Evolutionary conservation across 1,284 basidiomycete genomes (phyloP), one percentile per base, ranked within the genome.

Genomic region (Inonotus hispidus): DNA sequence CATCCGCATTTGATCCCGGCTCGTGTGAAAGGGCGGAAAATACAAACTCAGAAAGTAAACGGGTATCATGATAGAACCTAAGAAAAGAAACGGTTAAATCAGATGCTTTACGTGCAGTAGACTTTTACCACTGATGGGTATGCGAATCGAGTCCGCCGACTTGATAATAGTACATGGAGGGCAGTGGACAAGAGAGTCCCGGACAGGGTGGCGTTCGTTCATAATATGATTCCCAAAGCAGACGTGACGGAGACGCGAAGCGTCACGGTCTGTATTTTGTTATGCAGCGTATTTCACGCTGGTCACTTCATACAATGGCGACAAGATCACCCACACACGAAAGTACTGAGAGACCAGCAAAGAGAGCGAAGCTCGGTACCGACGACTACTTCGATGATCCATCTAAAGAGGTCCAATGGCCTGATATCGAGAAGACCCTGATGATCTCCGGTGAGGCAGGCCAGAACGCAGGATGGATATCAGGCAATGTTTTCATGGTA

Each of bases 61-160:
- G 35, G 21, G 58, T 53, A 19, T 68, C 64, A 53, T 59, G 61
- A 23, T 50, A 35, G 38, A 52, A 61, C 45, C 45, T 66, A 56
- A 50, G 56, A 41, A 50, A 56, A 41, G 39, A 21, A 52, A 38
- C 53, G 56, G 63, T 49, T 19, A 47, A 32, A 14, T 10, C 23
- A 19, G 46, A 49, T 23, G 25, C 23, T 23, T 25, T 2, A 11
- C 19, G 25, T n/a, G 10, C 39, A 53, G 47, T 43, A 43, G 2
- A 4, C 5, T 7, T 66, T 60, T 62, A 70, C 72, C 58, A 63
- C 25, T 27, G 14, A 47, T 66, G 57, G 11, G 68, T 29, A 52
- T 73, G 69, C 14, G 67, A 66, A 29, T 63, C 59, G 37, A 70
- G 71, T 23, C 74, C 74, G 27, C 70, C 71, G 16, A 75, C 67